These are phyloP conservation scores for Erysiphe pulchra DNA, from an alignment of 2,329 filamentous ascomycete species.

Conservation along the genomic window DNA sequence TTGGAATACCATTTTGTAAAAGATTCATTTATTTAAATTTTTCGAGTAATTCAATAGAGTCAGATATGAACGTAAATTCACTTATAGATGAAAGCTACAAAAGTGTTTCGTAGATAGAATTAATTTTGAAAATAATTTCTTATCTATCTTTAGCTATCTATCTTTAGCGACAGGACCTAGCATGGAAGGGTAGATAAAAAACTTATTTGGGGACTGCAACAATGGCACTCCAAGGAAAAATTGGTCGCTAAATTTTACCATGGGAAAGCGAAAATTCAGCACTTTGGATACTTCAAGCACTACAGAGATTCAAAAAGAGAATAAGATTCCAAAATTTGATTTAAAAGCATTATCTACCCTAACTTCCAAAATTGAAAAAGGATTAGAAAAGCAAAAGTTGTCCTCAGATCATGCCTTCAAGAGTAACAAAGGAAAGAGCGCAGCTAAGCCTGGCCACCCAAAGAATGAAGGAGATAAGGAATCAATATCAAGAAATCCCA, in stretches of 20 bases:
- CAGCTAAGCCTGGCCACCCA: neutral
- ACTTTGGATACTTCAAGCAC: conserved; percentile 5
- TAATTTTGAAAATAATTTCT: too few relatives aligned
- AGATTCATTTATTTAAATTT: too few relatives aligned
- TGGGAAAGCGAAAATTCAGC: conserved; percentile 9
- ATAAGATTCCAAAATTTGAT: conserved; percentile 19
- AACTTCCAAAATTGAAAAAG: conserved; percentile 30
- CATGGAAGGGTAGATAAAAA: too few relatives aligned
- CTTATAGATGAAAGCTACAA: too few relatives aligned
- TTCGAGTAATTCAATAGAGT: too few relatives aligned
- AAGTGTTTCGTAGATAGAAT: too few relatives aligned
- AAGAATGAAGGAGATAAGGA: neutral
- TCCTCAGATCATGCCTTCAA: conserved; percentile 1
- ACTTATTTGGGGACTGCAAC: too few relatives aligned
- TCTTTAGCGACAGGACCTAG: too few relatives aligned
- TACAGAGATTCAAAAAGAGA: conserved; percentile 1
- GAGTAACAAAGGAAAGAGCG: neutral
- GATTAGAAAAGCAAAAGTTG: conserved; percentile 17
- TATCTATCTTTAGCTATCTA: too few relatives aligned
- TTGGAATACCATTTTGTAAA: too few relatives aligned
- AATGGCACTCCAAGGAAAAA: too few relatives aligned
- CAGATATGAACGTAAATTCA: too few relatives aligned
- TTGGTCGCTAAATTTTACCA: neutral
- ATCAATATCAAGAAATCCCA: neutral
- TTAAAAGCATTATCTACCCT: conserved; percentile 24